A percentile compares a stretch with the other conserved stretches of the same genome.
phyloP scores from a whole-genome alignment of 2,329 filamentous ascomycete genomes.

The Teratosphaeria pseudoeucalypti region DNA sequence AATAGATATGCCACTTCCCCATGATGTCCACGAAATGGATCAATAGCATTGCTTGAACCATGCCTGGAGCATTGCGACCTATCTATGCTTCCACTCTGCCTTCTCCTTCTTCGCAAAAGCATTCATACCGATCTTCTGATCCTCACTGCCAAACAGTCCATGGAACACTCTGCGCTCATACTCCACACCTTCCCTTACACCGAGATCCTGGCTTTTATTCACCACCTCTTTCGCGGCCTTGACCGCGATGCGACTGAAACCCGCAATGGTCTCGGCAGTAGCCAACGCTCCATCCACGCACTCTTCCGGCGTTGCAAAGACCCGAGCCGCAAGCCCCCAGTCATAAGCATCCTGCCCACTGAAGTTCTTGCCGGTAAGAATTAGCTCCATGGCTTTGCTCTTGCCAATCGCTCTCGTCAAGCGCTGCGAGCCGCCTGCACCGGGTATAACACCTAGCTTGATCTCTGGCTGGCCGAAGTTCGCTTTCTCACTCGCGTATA shows the following conservation, averaged over 20 bases:
- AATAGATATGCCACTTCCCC: conserved; percentile 12
- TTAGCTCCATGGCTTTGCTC: conserved; percentile 80
- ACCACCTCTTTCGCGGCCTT: conserved; percentile 95
- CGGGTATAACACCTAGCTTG: conserved; percentile 85
- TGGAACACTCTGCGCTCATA: conserved; percentile 93
- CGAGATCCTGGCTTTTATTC: conserved; percentile 92
- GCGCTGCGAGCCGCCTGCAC: conserved; percentile 82
- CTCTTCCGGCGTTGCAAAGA: conserved; percentile 70
- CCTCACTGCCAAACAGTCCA: conserved; percentile 79
- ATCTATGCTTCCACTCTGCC: conserved; percentile 79
- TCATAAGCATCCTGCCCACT: conserved; percentile 72
- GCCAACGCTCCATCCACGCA: conserved; percentile 70
- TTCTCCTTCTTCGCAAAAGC: conserved; percentile 95
- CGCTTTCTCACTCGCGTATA: conserved; percentile 77
- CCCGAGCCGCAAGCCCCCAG: conserved; percentile 81
- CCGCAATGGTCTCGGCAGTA: conserved; percentile 81
- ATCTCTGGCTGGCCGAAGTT: conserved; percentile 97
- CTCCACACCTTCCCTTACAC: conserved; percentile 81
- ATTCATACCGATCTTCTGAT: conserved; percentile 91
- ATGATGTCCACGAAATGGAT: background rate
- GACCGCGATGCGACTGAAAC: conserved; percentile 76
- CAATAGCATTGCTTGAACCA: background rate
- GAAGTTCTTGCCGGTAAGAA: conserved; percentile 77
- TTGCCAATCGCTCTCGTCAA: conserved; percentile 61
- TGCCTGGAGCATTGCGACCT: conserved; percentile 13